phyloP scores from a whole-genome alignment of 2,329 filamentous ascomycete species.

The Neopestalotiopsis rosae region DNA sequence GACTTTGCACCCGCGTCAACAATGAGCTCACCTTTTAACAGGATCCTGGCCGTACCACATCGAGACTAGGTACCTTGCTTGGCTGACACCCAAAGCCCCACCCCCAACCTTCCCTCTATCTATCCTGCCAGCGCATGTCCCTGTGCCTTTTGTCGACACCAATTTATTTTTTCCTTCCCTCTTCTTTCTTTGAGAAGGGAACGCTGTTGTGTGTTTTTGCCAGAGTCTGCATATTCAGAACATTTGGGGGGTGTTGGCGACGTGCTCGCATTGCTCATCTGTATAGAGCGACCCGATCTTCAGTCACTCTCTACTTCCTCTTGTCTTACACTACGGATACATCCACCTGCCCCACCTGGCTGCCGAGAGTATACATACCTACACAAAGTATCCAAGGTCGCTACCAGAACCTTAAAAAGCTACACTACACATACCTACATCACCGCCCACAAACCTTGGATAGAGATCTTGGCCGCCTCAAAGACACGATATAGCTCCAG shows the following conservation, averaged over 20 bases:
- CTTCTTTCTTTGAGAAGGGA: not conserved
- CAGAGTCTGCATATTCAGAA: not conserved
- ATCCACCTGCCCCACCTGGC: slow-evolving; percentile 3
- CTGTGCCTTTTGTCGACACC: not conserved
- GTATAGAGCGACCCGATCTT: too few species aligned
- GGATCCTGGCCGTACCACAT: not conserved
- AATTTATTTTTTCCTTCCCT: not conserved
- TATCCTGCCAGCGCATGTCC: not conserved
- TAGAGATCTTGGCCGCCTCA: not conserved
- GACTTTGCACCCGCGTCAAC: slow-evolving; percentile 4
- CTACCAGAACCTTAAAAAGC: slow-evolving; percentile 1
- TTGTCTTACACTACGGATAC: not conserved
- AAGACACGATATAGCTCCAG: not conserved
- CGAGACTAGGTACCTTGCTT: slow-evolving; percentile 7
- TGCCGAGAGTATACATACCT: not conserved
- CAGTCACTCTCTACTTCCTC: not conserved
- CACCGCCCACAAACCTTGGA: slow-evolving; percentile 1
- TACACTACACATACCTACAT: not conserved
- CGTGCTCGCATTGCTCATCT: not conserved
- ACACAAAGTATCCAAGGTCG: not conserved
- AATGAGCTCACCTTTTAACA: slow-evolving; percentile 11
- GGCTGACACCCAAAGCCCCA: slow-evolving; percentile 10
- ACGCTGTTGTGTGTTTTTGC: not conserved
- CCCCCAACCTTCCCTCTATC: not conserved
- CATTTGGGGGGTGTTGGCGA: not conserved